Conservation (phyloP, 768 basidiomycete genomes). For the Trametes elegans region DNA sequence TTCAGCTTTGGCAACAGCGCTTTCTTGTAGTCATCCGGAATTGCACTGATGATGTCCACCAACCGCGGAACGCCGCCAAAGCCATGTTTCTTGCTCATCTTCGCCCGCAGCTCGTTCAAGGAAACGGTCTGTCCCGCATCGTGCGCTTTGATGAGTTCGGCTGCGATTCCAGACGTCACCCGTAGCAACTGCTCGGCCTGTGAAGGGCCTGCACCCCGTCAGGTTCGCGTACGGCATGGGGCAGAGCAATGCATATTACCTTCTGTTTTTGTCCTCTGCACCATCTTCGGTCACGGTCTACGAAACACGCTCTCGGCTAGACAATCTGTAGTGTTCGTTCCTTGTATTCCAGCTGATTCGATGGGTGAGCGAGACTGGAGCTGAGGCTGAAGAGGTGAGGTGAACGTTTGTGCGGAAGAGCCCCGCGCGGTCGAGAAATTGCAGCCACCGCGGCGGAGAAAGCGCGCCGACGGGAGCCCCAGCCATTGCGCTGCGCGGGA, state of each 20-base stretch:
- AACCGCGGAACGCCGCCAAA: conserved; percentile 87
- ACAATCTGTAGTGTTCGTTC: too few species aligned
- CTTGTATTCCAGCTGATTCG: too few species aligned
- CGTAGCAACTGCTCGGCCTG: conserved; percentile 90
- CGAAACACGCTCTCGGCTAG: too few species aligned
- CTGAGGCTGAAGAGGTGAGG: background rate
- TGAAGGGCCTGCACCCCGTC: conserved; percentile 55
- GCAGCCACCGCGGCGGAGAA: conserved; percentile 13
- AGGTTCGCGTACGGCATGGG: background rate
- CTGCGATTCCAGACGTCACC: conserved; percentile 92
- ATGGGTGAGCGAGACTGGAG: background rate
- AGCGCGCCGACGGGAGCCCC: conserved; percentile 9
- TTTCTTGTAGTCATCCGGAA: conserved; percentile 96
- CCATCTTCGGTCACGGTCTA: conserved; percentile 28
- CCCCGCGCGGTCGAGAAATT: conserved; percentile 10
- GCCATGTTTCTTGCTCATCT: conserved; percentile 87
- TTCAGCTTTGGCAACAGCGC: conserved; percentile 84
- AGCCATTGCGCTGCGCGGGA: background rate
- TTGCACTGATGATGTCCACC: conserved; percentile 97
- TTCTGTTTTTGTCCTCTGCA: conserved; percentile 40
- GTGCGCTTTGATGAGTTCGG: conserved; percentile 88
- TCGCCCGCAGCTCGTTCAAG: conserved; percentile 82
- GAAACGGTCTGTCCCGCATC: conserved; percentile 76
- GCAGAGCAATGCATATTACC: conserved; percentile 22
- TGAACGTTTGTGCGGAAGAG: background rate